These are phyloP conservation scores for Haplosporangium gracile DNA, from an alignment of 192 early-diverging fungal species.

Conservation along the genomic window DNA sequence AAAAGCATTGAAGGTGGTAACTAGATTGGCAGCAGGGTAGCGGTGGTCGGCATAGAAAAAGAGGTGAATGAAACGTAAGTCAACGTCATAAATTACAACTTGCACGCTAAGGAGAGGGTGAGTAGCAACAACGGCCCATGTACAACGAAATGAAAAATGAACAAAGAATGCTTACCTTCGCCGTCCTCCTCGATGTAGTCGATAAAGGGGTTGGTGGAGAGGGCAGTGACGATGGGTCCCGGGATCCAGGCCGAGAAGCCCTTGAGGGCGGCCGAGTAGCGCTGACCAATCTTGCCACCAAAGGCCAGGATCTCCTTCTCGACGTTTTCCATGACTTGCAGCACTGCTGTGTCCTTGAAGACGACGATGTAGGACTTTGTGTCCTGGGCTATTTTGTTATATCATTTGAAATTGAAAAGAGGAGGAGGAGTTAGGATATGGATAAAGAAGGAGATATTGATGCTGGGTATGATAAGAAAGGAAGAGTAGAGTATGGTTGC, in stretches of 20 bases:
- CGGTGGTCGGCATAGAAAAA: not conserved
- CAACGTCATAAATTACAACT: not conserved
- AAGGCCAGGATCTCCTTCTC: constrained; percentile 33
- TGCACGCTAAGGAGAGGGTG: not conserved
- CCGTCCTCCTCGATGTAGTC: constrained; percentile 53
- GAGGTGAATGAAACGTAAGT: not conserved
- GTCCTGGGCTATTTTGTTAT: not conserved
- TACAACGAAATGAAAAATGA: not conserved
- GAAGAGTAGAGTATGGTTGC: not conserved
- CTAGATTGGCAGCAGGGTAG: not conserved
- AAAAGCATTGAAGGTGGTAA: not conserved
- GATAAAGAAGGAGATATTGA: not conserved
- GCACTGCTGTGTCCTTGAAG: constrained; percentile 35
- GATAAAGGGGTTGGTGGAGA: constrained; percentile 51
- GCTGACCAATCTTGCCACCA: constrained; percentile 53
- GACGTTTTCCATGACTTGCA: constrained; percentile 32
- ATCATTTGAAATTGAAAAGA: too few relatives aligned
- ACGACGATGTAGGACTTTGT: constrained; percentile 53
- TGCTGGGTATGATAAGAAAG: not conserved
- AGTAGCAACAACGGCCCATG: not conserved
- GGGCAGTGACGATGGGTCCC: constrained; percentile 10
- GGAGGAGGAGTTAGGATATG: not conserved
- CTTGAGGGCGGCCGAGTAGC: constrained; percentile 39
- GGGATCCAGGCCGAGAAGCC: constrained; percentile 54
- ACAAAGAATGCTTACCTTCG: constrained; percentile 25